Percentiles rank a stretch among this genome's conserved stretches.
These are phyloP conservation scores for Trichoderma sp. DNA, from an alignment of 2,329 filamentous ascomycete genomes.

Conservation along the genomic window DNA sequence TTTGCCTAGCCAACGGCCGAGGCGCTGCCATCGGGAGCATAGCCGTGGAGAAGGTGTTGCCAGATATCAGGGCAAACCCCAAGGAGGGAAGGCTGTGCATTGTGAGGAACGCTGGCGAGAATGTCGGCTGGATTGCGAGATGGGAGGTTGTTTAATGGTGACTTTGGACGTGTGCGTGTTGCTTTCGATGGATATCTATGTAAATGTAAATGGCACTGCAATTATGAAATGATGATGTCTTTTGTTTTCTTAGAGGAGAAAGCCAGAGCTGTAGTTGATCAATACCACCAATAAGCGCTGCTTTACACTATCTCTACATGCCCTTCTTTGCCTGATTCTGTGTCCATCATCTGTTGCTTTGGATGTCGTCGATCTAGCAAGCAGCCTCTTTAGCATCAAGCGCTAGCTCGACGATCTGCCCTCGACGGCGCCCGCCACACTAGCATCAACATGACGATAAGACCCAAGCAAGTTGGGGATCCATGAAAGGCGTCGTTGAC, in stretches of 20 bases:
- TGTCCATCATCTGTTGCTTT: neutral
- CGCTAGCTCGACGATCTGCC: neutral
- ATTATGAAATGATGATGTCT: neutral
- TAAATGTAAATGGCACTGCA: neutral
- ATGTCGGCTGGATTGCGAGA: constrained; percentile 70
- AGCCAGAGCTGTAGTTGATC: neutral
- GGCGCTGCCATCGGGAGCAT: constrained; percentile 75
- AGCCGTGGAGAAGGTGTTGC: constrained; percentile 55
- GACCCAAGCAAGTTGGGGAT: neutral
- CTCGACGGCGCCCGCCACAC: neutral
- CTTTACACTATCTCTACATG: neutral
- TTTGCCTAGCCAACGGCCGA: constrained; percentile 71
- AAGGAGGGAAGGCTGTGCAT: constrained; percentile 65
- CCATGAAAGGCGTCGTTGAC: constrained; percentile 20
- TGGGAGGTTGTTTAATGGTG: constrained; percentile 64
- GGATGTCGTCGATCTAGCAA: neutral
- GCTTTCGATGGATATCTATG: too few species aligned
- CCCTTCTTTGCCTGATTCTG: too few species aligned
- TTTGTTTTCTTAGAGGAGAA: neutral
- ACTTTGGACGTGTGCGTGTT: too few species aligned
- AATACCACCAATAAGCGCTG: neutral
- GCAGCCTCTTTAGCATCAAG: neutral
- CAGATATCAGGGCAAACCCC: constrained; percentile 29
- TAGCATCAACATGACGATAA: constrained; percentile 10
- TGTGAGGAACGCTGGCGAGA: constrained; percentile 76